Conservation (phyloP, 257 asterid species). For the Nicotiana tomentosiformis region DNA sequence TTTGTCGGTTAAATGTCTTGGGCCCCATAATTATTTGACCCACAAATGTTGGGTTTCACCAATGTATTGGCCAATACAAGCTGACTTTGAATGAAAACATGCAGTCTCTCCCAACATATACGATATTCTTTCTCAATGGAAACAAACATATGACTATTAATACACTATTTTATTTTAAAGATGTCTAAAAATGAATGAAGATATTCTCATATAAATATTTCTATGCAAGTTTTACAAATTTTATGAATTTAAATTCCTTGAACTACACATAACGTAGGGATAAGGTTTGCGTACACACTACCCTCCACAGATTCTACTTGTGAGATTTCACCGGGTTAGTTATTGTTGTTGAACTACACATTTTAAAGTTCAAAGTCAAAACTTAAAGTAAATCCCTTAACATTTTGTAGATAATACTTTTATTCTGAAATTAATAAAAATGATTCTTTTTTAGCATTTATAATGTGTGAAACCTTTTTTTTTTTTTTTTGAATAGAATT, state of each 20-base stretch:
- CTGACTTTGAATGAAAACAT: conserved; percentile 11
- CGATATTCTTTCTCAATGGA: background rate
- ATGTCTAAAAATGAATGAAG: background rate
- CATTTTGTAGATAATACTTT: background rate
- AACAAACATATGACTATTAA: background rate
- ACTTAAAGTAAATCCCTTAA: background rate
- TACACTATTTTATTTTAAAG: background rate
- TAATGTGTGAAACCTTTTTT: background rate
- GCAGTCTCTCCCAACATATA: background rate
- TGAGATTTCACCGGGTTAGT: no score
- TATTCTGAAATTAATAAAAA: background rate
- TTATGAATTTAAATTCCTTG: background rate
- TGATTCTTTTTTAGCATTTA: background rate
- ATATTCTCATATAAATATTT: background rate
- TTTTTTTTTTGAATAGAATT: background rate
- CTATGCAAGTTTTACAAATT: background rate
- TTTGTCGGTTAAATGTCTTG: conserved; percentile 46
- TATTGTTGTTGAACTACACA: background rate
- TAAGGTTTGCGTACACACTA: no score
- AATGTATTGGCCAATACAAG: conserved; percentile 15
- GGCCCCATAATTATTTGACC: conserved; percentile 43
- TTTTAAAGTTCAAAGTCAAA: background rate
- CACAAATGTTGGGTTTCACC: conserved; percentile 23
- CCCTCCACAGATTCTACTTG: no score
- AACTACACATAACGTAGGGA: background rate